Base-by-base conservation (phyloP, 768 basidiomycete species). In the Arthromyces matolae region DNA sequence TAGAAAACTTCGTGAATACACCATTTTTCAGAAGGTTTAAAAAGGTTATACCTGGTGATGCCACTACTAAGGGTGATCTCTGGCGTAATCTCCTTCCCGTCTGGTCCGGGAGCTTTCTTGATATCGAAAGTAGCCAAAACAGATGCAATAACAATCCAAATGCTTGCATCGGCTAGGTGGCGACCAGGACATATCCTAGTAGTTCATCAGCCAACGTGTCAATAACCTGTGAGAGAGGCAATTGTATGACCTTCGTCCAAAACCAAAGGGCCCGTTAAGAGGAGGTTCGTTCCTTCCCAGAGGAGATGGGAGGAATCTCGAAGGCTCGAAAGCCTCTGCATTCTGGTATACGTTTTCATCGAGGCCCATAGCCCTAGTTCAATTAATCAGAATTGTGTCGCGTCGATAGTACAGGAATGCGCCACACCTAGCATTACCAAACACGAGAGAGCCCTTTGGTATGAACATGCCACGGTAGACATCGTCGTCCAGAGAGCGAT, bases 161-260 rank as follows among this genome's bases (percentile, higher is more conserved):
- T 13, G 13, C 68, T 71, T 1, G 68, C 63, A 16, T 75, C 70
- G 4, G 71, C 76, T 31, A 80, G 55, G 37, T 71, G 45, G 20
- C 66, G 59, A 5, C 76, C 78, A n/a, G 74, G 70, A 44, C 75
- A 76, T 5, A 71, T 53, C 19, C 33, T 34, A 22, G n/a, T n/a
- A 22, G n/a, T 14, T n/a, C 10, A 8, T 37, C 25, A 34, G 37
- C 23, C 5, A 9, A 29, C 24, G 18, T 10, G n/a, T n/a, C 5
- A 20, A 6, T 6, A 25, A 24, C 4, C 18, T 29, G 31, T 10
- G 1, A 16, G 8, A 14, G 39, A 28, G 33, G 18, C 24, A 20
- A 20, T 10, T 46, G n/a, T n/a, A n/a, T n/a, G n/a, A 49, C 52
- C 48, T 40, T 6, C 52, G 52, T 4, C 52, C 48, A 27, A 58